Percentiles rank a stretch among this genome's conserved stretches.
Conservation (phyloP, 2,329 filamentous ascomycete species). For the Colletotrichum theobromicola region DNA sequence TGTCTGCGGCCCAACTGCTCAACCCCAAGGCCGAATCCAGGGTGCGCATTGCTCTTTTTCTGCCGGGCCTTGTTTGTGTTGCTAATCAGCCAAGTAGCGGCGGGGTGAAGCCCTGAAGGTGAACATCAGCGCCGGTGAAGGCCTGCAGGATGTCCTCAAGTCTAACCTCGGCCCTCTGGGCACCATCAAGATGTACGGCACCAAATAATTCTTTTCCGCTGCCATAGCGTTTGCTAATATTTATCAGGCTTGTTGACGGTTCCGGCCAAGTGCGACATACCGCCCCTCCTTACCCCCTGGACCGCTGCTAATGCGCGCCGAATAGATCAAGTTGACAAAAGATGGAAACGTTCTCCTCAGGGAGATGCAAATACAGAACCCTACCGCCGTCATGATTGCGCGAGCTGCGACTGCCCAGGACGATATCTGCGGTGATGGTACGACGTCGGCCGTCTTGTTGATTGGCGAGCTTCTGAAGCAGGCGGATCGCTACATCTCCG, state of each 20-base stretch:
- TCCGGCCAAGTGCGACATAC: conserved; percentile 63
- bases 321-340: conserved; percentile 96
- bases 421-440: conserved; percentile 97
- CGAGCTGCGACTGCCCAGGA: conserved; percentile 94
- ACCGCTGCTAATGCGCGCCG: conserved; percentile 11
- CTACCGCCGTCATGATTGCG: conserved; percentile 87
- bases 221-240: conserved; percentile 28
- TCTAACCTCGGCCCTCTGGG: conserved; percentile 94
- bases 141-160: conserved; percentile 90
- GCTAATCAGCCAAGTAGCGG: conserved; percentile 63
- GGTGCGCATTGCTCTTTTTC: conserved; percentile 58
- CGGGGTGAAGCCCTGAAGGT: conserved; percentile 95
- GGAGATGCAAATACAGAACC: conserved; percentile 96
- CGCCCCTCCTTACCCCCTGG: conserved; percentile 6
- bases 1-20: conserved; percentile 97
- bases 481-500: conserved; percentile 92
- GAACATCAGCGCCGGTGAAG: conserved; percentile 96
- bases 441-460: conserved; percentile 92
- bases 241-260: conserved; percentile 68
- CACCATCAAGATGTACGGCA: conserved; percentile 87
- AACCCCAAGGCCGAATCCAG: conserved; percentile 99
- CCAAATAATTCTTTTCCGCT: not conserved
- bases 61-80: conserved; percentile 42
- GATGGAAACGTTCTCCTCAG: conserved; percentile 88
- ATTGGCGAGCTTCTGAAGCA: conserved; percentile 98